Evolutionary conservation across 2,329 filamentous ascomycete species (phyloP).

Genomic region (Fusarium coffeatum): DNA sequence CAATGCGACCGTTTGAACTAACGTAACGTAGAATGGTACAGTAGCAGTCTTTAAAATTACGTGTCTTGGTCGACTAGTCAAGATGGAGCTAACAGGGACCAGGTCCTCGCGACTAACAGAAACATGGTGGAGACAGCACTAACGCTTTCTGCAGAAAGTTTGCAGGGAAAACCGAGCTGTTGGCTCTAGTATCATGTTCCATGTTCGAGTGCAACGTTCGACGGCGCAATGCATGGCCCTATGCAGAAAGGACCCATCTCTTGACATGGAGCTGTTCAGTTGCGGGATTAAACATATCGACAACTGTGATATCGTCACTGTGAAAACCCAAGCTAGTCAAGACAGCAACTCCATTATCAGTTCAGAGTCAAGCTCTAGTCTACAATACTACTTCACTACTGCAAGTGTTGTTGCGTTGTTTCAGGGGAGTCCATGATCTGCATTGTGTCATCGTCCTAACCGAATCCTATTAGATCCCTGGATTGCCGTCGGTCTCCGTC

Average conservation of each 20-base stretch:
- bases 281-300: constrained; percentile 20
- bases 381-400: background rate
- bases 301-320: background rate
- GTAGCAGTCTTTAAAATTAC: background rate
- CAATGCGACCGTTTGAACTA: background rate
- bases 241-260: background rate
- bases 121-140: background rate
- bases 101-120: constrained; percentile 4
- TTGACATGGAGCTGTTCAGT: background rate
- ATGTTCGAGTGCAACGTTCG: background rate
- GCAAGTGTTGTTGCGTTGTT: constrained; percentile 1
- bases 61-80: background rate
- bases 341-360: background rate
- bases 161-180: constrained; percentile 15
- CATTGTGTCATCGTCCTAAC: constrained; percentile 12
- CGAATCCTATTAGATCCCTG: background rate
- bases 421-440: constrained; percentile 18
- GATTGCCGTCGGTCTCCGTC: background rate
- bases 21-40: background rate
- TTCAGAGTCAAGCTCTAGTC: background rate
- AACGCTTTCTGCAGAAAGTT: too few species aligned
- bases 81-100: background rate
- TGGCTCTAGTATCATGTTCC: constrained; percentile 15
- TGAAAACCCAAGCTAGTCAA: background rate
- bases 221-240: background rate